Base-by-base conservation (phyloP, 164 flowering plant species). In the grape (Vitis vinifera) region DNA sequence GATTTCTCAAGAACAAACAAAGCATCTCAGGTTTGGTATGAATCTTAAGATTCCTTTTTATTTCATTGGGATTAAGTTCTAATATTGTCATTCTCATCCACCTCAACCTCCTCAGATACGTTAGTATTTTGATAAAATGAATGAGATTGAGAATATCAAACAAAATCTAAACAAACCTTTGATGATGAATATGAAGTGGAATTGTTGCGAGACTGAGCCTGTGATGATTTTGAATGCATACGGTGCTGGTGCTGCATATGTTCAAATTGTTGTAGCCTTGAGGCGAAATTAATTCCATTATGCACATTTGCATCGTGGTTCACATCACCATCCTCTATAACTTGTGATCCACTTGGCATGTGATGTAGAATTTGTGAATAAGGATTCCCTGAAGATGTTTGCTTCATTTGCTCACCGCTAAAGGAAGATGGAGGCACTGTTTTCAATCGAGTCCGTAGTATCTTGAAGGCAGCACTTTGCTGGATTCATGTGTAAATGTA, bases 391-490 rank as follows among this genome's bases (percentile, higher is more conserved):
- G 81, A 81, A 58, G 86, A 73, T 29, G 80, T 66, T 50, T 53
- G 75, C 66, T 67, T 81, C 59, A 83, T 16, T 65, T 85, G 91
- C 66, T 87, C 92, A 51, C 82, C 82, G 67, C 63, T 85, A 71
- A 91, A 83, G 49, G 89, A 81, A 76, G 78, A 84, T 19, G 97
- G 71, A 64, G 97, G 98, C 14, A 95, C 91, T 48, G 97, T 85
- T 78, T 80, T 91, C 69, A 95, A 74, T 50, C 98, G 87, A 65
- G 94, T 95, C 55, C 87, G 76, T 55, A 93, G 76, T 68, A 88
- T 88, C 82, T 89, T 93, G 77, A 95, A 95, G 63, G 98, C 98
- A 5, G 87, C 86, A 82, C 98, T 95, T 95, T 93, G 99, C 99
- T 95, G 93, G 85, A 86, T 53, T 16, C 27, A 65, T 8, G 30